Evolutionary conservation across 768 basidiomycete species (phyloP), one percentile per base, ranked within the genome.

Genomic region (Crepidotus variabilis): DNA sequence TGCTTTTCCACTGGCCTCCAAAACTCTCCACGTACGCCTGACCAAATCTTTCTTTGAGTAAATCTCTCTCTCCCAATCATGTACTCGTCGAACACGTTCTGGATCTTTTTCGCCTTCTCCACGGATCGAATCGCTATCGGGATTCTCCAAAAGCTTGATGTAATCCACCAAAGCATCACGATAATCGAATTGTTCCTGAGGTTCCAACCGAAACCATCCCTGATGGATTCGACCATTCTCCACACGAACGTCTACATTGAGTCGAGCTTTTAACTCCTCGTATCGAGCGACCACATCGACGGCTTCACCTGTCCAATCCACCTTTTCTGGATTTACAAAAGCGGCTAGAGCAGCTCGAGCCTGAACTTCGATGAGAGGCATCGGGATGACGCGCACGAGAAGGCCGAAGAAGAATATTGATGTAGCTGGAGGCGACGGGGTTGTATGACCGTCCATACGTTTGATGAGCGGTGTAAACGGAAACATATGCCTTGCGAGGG

Each of bases 361-460:
- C 70, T 96, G 94, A 0, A 82, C 83, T 69, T 97, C 92, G 49
- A 87, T 75, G 0, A 93, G 64, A 1, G 91, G 92, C 57, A 95
- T 80, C 2, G 93, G 94, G 0, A 78, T 78, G 21, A 91, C 83
- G 33, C 74, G 72, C 23, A 75, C 65, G 0, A 75, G 75, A 9
- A 92, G 78, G 2, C 88, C 83, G 51, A 88, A 72, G 68, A 93
- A 90, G 9, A 83, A 87, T 43, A 91, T 64, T 4, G 78, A 78
- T 0, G 75, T 65, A 1, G 76, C 72, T 2, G 76, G 85, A 65
- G 90, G 61, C 0, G 88, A 86, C 21, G 52, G 35, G 1, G 75
- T 84, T 66, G 89, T 58, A 0, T 88, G 89, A 20, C 52, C 20
- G 4, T 24, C 45, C 4, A 14, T 33, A 20, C 34, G 21, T 22